These are phyloP conservation scores for Lophiostoma macrostomum DNA, from an alignment of 495 filamentous ascomycete genomes.

Conservation along the genomic window DNA sequence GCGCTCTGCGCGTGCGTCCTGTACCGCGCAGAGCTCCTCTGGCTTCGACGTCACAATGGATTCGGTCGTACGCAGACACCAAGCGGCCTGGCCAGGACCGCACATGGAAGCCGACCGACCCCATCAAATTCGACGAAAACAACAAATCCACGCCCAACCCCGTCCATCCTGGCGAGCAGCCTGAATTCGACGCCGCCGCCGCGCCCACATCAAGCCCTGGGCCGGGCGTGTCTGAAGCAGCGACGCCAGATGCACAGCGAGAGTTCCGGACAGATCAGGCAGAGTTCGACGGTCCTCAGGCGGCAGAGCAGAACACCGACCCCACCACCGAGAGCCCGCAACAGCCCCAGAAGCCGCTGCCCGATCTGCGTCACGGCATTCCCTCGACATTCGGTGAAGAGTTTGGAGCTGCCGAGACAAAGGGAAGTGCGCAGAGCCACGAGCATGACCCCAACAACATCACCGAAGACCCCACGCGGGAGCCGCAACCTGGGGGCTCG, in stretches of 20 bases:
- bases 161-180: constrained; percentile 16
- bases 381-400: constrained; percentile 77
- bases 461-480: constrained; percentile 28
- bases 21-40: constrained; percentile 35
- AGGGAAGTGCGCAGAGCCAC: background rate
- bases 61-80: constrained; percentile 49
- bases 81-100: constrained; percentile 36
- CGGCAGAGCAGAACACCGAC: constrained; percentile 13
- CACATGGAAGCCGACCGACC: constrained; percentile 24
- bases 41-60: constrained; percentile 31
- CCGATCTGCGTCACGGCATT: constrained; percentile 87
- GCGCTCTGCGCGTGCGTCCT: constrained; percentile 25
- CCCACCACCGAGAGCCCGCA: constrained; percentile 26
- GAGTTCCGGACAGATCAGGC: constrained; percentile 14
- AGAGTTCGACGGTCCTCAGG: constrained; percentile 17
- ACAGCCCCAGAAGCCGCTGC: constrained; percentile 57
- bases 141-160: constrained; percentile 12
- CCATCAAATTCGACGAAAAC: constrained; percentile 17
- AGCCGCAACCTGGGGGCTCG: no score
- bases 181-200: constrained; percentile 20
- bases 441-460: constrained; percentile 28
- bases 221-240: constrained; percentile 1
- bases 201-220: constrained; percentile 6
- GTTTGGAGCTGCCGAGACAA: constrained; percentile 46
- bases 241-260: background rate